A percentile compares a stretch with the other conserved stretches of the same genome.
Conservation (phyloP, 352 stramenopile species). For the Globisporangium perplexum region DNA sequence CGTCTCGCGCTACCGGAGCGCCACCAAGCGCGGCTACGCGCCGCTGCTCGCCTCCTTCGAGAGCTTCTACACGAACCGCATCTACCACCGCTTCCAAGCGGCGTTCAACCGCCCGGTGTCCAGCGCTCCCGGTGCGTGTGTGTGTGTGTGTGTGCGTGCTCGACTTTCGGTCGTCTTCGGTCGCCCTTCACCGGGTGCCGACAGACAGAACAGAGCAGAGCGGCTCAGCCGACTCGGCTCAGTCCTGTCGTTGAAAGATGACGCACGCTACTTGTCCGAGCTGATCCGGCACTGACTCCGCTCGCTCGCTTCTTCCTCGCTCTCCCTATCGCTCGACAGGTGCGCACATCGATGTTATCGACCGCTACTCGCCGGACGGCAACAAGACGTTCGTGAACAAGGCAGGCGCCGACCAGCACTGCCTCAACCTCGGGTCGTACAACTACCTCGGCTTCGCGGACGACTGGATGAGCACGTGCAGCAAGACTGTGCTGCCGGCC, state of each 20-base stretch:
- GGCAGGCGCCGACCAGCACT: conserved; percentile 24
- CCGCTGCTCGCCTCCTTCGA: conserved; percentile 90
- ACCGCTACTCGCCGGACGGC: conserved; percentile 50
- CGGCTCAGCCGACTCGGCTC: neutral
- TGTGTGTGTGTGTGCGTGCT: too few species aligned
- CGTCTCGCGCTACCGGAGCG: conserved; percentile 24
- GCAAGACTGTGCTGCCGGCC: conserved; percentile 53
- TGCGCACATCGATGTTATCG: conserved; percentile 83
- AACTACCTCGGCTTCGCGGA: conserved; percentile 98
- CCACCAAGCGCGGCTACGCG: conserved; percentile 41
- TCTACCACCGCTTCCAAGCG: conserved; percentile 91
- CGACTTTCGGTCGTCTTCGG: too few species aligned
- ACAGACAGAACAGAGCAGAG: neutral
- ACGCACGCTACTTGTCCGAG: neutral
- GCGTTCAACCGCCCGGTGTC: conserved; percentile 33
- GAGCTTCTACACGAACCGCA: conserved; percentile 91
- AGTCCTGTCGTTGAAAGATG: neutral
- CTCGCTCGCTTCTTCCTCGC: neutral
- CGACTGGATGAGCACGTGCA: conserved; percentile 92
- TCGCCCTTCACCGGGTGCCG: neutral
- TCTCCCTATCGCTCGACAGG: conserved; percentile 1
- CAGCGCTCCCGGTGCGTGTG: conserved; percentile 17
- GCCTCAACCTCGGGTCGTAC: conserved; percentile 93
- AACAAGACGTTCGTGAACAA: conserved; percentile 25
- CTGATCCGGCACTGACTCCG: neutral